Base-by-base conservation (phyloP, 1,139 yeast species). In the Blastobotrys buckinghamii region DNA sequence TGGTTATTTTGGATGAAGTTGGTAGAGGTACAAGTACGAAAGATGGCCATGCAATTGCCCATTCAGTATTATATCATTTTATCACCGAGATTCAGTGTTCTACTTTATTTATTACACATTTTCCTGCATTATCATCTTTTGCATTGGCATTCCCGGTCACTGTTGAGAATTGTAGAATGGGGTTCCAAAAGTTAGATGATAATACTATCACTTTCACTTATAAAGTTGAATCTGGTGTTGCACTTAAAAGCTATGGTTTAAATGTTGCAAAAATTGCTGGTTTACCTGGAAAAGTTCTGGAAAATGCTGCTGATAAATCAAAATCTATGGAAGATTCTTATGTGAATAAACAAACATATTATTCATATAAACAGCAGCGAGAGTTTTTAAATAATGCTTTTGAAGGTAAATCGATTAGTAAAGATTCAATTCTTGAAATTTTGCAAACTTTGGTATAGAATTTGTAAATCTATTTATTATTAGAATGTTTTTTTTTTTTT, bases 11-110 rank as follows among this genome's bases (percentile, higher is more conserved):
- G 36, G 86, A 81, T 57, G 86, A 81, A 54, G 73, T 81, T 34
- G 95, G 95, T 3, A 68, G 92, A 46, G 94, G 67, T 0, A 92
- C 98, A 0, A 84, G 96, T 0, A 89, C 97, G 0, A 73, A 74
- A 50, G 98, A 92, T 67, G 98, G 98, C 0, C 83, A 84, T 34
- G 81, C 95, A 0, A 81, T 92, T 33, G 97, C 97, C 0, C 78
- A 81, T 60, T 74, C 95, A 0, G 82, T 92, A 1, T 68, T 92
- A 50, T 74, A 78, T 50, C 82, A 85, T 57, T 74, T 89, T 47
- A 67, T 82, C 17, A 59, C 68, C 0, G 69, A 67, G 6, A 57
- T 64, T 5, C 63, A 74, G 38, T 83, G 92, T 0, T 67, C 85
- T 40, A 76, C 85, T 0, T 65, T 90, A 20, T 90, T 89, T 65